Conservation (phyloP, 306 rosid genomes). For the Adenanthera pavonina region DNA sequence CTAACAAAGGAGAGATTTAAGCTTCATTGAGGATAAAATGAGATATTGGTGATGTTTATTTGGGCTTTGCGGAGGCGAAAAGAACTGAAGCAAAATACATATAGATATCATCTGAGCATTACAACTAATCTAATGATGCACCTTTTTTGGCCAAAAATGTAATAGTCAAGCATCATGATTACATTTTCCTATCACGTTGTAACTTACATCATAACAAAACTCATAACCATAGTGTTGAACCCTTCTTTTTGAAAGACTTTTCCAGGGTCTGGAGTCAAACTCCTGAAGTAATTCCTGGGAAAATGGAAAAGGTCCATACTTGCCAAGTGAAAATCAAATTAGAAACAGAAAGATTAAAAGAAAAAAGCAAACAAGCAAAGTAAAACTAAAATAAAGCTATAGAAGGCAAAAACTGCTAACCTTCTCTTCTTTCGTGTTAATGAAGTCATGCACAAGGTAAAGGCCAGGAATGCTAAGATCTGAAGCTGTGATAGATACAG, state of each 20-base stretch:
- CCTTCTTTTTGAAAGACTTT: conserved; percentile 77
- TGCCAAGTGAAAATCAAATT: background rate
- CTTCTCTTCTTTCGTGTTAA: conserved; percentile 77
- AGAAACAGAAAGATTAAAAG: conserved; percentile 8
- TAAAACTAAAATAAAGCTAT: conserved; percentile 19
- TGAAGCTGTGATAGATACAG: conserved; percentile 67
- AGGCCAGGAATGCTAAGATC: conserved; percentile 83
- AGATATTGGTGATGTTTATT: background rate
- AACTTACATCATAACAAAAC: conserved; percentile 79
- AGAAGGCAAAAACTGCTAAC: conserved; percentile 44
- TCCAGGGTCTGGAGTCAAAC: conserved; percentile 80
- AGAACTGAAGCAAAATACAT: background rate
- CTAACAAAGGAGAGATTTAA: background rate
- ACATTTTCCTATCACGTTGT: background rate
- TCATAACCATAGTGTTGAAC: conserved; percentile 97
- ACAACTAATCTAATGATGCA: background rate
- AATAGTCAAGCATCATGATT: background rate
- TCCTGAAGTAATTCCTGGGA: conserved; percentile 68
- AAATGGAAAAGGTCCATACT: conserved; percentile 19
- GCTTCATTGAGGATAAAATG: background rate
- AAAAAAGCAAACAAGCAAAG: conserved; percentile 27
- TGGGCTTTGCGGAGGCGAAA: background rate
- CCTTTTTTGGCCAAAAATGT: background rate
- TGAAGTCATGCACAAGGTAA: conserved; percentile 75
- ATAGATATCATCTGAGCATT: background rate